These are phyloP conservation scores for Colletotrichum chlorophyti DNA, from an alignment of 2,329 filamentous ascomycete genomes.

Conservation along the genomic window DNA sequence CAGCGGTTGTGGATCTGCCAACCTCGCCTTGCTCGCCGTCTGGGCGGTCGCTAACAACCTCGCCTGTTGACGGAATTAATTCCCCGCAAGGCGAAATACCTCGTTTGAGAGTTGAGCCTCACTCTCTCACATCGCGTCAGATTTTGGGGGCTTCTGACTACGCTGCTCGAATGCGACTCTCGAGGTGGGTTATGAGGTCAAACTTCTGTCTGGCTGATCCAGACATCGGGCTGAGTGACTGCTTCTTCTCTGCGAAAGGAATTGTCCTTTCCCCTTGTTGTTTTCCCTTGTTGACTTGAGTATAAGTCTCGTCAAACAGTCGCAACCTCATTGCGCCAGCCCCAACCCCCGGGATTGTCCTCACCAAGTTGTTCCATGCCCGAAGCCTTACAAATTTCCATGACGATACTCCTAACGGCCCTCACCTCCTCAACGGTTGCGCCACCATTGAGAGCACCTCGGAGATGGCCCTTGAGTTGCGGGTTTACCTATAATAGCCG, in stretches of 20 bases:
- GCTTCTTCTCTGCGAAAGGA: no score
- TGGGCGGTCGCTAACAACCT: neutral
- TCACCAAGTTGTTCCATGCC: constrained; percentile 51
- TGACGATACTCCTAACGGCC: constrained; percentile 53
- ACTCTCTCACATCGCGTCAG: neutral
- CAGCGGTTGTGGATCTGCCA: constrained; percentile 9
- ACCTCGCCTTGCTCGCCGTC: neutral
- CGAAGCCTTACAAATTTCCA: constrained; percentile 52
- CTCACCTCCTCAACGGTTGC: constrained; percentile 55
- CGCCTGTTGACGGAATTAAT: constrained; percentile 20
- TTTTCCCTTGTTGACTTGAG: neutral
- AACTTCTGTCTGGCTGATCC: neutral
- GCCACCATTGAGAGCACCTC: constrained; percentile 56
- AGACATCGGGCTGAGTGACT: neutral
- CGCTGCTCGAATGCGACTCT: no score
- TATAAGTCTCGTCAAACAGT: no score
- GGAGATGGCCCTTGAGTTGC: constrained; percentile 60
- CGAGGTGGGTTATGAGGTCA: no score
- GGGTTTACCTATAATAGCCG: constrained; percentile 51
- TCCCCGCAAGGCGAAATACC: constrained; percentile 5
- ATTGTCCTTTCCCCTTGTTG: no score
- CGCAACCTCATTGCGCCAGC: constrained; percentile 53
- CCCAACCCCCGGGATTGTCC: constrained; percentile 46
- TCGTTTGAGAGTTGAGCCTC: neutral
- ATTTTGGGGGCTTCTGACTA: neutral